Percentiles rank a stretch among this genome's conserved stretches.
Evolutionary conservation across 2,329 filamentous ascomycete genomes (phyloP).

Genomic region (Sordariomycetes sp.): DNA sequence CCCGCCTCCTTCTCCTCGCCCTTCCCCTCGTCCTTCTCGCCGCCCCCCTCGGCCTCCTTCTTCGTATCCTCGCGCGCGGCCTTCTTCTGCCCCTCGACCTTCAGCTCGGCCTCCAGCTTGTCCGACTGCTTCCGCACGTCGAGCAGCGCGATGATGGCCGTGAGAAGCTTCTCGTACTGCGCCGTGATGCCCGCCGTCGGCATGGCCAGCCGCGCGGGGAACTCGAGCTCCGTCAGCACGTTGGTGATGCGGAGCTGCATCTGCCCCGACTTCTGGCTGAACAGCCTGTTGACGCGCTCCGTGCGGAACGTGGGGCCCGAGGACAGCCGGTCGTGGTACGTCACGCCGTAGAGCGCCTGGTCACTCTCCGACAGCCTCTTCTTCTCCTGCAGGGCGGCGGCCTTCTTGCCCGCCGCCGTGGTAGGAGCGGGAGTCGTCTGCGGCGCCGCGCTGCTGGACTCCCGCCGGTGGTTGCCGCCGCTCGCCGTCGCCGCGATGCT

Average conservation of each 20-base stretch:
- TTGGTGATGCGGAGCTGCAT: constrained; percentile 68
- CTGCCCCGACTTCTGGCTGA: constrained; percentile 64
- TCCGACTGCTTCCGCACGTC: constrained; percentile 66
- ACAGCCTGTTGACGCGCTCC: constrained; percentile 68
- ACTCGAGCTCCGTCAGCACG: constrained; percentile 60
- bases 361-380: constrained; percentile 66
- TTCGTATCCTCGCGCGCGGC: constrained; percentile 25
- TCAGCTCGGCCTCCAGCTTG: constrained; percentile 64
- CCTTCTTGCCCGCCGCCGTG: constrained; percentile 16
- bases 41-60: background rate
- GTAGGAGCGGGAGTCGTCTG: constrained; percentile 22
- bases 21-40: background rate
- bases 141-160: constrained; percentile 56
- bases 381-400: constrained; percentile 35
- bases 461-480: constrained; percentile 25
- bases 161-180: constrained; percentile 60
- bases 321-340: constrained; percentile 73
- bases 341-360: constrained; percentile 72
- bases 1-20: constrained; percentile 1
- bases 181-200: constrained; percentile 62
- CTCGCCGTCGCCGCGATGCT: constrained; percentile 37
- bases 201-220: constrained; percentile 60
- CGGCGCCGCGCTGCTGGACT: constrained; percentile 27
- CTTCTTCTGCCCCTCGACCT: constrained; percentile 46
- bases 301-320: constrained; percentile 86